phyloP scores from a whole-genome alignment of 2,329 filamentous ascomycete species.

The Arthroderma sp. region DNA sequence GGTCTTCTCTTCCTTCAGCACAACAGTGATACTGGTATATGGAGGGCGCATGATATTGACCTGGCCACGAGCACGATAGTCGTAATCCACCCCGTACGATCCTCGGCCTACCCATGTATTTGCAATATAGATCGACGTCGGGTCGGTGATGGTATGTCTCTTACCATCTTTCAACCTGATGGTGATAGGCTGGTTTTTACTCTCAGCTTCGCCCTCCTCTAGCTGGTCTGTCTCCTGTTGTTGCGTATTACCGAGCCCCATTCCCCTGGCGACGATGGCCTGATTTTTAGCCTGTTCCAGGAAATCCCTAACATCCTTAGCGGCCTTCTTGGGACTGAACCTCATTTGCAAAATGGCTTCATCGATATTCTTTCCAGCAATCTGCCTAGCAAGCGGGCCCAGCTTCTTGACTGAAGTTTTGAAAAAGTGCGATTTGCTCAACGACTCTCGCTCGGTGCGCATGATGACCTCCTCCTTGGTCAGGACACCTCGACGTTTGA shows the following conservation, averaged over 20 bases:
- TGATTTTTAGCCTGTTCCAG: constrained; percentile 69
- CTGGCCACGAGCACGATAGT: constrained; percentile 64
- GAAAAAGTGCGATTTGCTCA: constrained; percentile 55
- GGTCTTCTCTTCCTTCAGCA: constrained; percentile 90
- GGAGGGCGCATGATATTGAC: constrained; percentile 57
- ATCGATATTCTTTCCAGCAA: constrained; percentile 82
- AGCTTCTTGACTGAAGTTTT: constrained; percentile 89
- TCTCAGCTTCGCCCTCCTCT: constrained; percentile 5
- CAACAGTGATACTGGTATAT: constrained; percentile 60
- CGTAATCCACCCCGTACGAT: constrained; percentile 45
- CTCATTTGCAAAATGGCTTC: constrained; percentile 91
- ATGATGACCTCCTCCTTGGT: constrained; percentile 54
- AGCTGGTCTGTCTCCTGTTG: neutral
- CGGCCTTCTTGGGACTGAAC: constrained; percentile 87
- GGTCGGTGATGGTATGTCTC: constrained; percentile 56
- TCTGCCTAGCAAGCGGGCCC: constrained; percentile 70
- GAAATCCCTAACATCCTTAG: constrained; percentile 64
- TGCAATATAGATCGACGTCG: constrained; percentile 75
- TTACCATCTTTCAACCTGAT: constrained; percentile 51
- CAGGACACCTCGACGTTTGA: constrained; percentile 55
- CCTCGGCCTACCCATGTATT: constrained; percentile 87
- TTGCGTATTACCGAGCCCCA: constrained; percentile 51
- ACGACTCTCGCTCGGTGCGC: constrained; percentile 47
- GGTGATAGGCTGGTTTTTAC: constrained; percentile 2
- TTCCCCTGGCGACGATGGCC: constrained; percentile 66